A percentile compares a stretch with the other conserved stretches of the same genome.
Evolutionary conservation across 306 rosid genomes (phyloP).

Genomic region (Vigna hirtella): DNA sequence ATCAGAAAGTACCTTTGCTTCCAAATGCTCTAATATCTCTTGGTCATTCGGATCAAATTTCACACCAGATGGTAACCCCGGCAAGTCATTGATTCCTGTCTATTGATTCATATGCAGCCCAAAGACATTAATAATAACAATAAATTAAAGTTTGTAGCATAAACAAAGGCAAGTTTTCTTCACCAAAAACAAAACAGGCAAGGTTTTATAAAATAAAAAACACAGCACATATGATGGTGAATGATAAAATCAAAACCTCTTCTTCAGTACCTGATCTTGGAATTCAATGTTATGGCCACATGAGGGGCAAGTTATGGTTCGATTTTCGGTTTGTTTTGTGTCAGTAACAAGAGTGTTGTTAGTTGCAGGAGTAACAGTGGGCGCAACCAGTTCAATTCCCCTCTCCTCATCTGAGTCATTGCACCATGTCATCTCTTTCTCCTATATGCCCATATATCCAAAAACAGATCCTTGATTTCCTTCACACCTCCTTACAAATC

Average conservation of each 20-base stretch:
- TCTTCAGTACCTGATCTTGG: conserved; percentile 62
- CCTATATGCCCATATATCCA: conserved; percentile 49
- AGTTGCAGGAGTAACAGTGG: conserved; percentile 35
- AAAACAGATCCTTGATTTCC: conserved; percentile 37
- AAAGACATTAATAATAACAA: neutral
- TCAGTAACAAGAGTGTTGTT: neutral
- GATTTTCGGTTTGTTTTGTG: conserved; percentile 36
- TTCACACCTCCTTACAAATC: conserved; percentile 43
- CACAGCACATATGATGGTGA: neutral
- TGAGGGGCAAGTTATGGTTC: conserved; percentile 70
- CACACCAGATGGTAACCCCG: conserved; percentile 82
- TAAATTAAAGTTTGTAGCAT: neutral
- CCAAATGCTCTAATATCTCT: conserved; percentile 81
- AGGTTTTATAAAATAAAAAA: neutral
- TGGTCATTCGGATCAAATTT: conserved; percentile 88
- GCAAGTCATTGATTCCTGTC: conserved; percentile 70
- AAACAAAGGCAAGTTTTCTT: neutral
- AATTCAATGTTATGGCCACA: conserved; percentile 68
- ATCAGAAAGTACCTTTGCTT: conserved; percentile 68
- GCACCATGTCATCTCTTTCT: conserved; percentile 72
- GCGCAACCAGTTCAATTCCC: conserved; percentile 43
- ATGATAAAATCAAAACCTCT: neutral
- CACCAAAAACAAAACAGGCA: neutral
- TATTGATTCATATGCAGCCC: neutral
- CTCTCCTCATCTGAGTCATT: conserved; percentile 61